These are phyloP conservation scores for Elsinoe ampelina DNA, from an alignment of 2,329 filamentous ascomycete species.

Conservation along the genomic window DNA sequence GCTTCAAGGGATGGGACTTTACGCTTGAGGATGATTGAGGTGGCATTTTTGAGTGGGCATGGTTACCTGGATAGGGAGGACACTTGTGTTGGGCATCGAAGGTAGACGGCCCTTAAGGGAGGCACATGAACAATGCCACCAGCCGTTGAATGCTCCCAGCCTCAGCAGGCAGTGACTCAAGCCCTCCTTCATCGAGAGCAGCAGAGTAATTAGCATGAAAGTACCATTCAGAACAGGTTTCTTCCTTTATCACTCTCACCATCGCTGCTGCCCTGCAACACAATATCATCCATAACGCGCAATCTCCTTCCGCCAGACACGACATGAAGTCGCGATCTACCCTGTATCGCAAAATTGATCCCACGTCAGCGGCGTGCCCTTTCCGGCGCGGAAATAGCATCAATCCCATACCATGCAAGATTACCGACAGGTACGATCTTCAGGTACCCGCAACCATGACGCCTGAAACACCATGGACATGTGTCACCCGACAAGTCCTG, in stretches of 20 bases:
- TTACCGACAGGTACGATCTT: background rate
- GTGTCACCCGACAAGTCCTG: background rate
- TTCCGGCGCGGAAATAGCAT: background rate
- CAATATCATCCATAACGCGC: too few relatives aligned
- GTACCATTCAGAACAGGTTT: too few relatives aligned
- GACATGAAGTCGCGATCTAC: background rate
- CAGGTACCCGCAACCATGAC: background rate
- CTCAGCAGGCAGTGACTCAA: too few relatives aligned
- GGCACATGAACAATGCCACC: too few relatives aligned
- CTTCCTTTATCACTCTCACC: too few relatives aligned
- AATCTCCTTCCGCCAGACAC: background rate
- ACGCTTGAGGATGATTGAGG: slow-evolving; percentile 35
- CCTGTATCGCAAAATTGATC: background rate
- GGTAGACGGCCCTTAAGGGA: too few relatives aligned
- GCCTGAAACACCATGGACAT: background rate
- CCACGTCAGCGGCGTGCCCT: background rate
- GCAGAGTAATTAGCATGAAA: too few relatives aligned
- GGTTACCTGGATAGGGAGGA: background rate
- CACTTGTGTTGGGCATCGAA: too few relatives aligned
- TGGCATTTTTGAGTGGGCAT: background rate
- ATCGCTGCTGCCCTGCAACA: too few relatives aligned
- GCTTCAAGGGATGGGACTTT: slow-evolving; percentile 84
- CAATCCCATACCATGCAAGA: background rate
- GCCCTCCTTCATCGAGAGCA: too few relatives aligned
- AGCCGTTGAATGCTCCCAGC: too few relatives aligned